A percentile compares a stretch with the other conserved stretches of the same genome.
These are phyloP conservation scores for Globisporangium mamillatum DNA, from an alignment of 352 stramenopile species.

Conservation along the genomic window DNA sequence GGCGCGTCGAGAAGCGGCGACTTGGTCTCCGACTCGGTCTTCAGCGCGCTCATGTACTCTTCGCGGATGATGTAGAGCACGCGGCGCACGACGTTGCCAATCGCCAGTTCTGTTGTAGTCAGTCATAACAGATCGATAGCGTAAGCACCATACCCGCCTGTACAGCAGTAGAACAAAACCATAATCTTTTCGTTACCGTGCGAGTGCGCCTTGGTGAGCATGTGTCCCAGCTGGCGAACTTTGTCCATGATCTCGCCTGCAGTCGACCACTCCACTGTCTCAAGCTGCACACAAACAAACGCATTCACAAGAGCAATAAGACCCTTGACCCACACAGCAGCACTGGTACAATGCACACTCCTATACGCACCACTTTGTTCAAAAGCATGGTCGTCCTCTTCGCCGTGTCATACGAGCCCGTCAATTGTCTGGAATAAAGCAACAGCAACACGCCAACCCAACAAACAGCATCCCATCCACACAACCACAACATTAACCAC, in stretches of 20 bases:
- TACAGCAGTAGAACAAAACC: background rate
- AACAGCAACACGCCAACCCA: background rate
- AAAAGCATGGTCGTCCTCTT: constrained; percentile 76
- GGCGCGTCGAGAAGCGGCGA: background rate
- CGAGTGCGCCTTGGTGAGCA: constrained; percentile 80
- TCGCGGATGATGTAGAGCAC: constrained; percentile 90
- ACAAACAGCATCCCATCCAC: background rate
- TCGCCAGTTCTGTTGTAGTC: constrained; percentile 60
- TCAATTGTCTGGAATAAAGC: constrained; percentile 41
- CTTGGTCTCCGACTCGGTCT: constrained; percentile 33
- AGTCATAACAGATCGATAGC: background rate
- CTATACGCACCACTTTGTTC: constrained; percentile 55
- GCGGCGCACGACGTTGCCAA: constrained; percentile 87
- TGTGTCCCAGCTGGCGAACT: constrained; percentile 70
- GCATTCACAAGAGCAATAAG: constrained; percentile 1
- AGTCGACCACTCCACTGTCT: constrained; percentile 77
- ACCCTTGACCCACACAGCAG: background rate
- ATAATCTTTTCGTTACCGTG: constrained; percentile 32
- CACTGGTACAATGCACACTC: background rate
- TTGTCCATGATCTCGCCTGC: constrained; percentile 84
- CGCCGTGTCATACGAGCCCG: constrained; percentile 77
- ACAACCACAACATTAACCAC: background rate
- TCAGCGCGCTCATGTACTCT: constrained; percentile 77
- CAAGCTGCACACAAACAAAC: constrained; percentile 33
- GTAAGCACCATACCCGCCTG: background rate